Evolutionary conservation across 2,329 filamentous ascomycete genomes (phyloP), one percentile per base, ranked within the genome.

Genomic region (Xylaria sp.): DNA sequence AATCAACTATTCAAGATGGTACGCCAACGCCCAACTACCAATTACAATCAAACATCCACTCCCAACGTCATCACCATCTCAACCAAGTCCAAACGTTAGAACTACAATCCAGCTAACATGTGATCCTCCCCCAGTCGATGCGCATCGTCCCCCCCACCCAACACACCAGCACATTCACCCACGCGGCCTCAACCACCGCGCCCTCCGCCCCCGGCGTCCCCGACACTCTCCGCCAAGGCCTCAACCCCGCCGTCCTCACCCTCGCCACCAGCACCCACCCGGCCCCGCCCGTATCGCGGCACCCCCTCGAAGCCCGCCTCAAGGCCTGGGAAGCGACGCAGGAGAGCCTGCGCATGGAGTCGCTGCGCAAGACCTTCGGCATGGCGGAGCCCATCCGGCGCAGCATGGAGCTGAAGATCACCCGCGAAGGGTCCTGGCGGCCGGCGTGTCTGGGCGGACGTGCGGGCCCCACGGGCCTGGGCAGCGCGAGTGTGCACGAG

Each of bases 371-470:
- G 66, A 87, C 91, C 52, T 97, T 92, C 75, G 94, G 94, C 66
- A 88, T 97, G 70, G 91, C 90, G 30, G 94, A 97, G 83, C 94
- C 94, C 2, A 86, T 97, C 69, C 86, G 92, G 59, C 86, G 93
- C 57, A 90, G 88, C 63, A 97, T 99, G 94, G 94, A 99, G 80
- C 82, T 96, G 74, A 90, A 91, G 83, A 93, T 96, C 72, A 87
- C 90, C 16, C 79, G 85, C 63, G 86, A 88, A 62, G 88, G 91
- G 65, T 86, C 90, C 75, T 96, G 92, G 88, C 83, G 86, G 70
- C 91, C 91, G 53, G 78, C 84, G 68, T 86, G 84, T 54, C 80
- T 97, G 55, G 82, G 85, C 55, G 85, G 87, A 48, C 76, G 78
- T 56, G 78, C 71, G 54, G 86, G 84, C 51, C 78, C 96, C 58